Evolutionary conservation across 2,329 filamentous ascomycete species (phyloP), one percentile per base, ranked within the genome.

Genomic region (Aplosporella prunicola): DNA sequence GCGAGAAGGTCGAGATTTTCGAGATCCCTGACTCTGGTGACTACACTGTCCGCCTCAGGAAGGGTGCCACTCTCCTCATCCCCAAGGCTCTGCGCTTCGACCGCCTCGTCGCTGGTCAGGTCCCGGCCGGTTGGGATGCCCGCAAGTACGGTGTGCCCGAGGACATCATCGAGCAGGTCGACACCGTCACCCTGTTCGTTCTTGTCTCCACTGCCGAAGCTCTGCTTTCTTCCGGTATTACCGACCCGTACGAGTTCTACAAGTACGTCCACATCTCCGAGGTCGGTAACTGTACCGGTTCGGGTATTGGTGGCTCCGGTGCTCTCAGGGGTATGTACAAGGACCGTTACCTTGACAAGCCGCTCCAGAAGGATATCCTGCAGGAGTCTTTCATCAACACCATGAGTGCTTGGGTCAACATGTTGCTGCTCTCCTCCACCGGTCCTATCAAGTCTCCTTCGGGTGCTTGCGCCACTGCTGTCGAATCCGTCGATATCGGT

Each of bases 361-460:
- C 89, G 39, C 76, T 98, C 33, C 93, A 98, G 66, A 98, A 96
- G 67, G 91, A 98, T 57, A 95, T 98, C 58, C 75, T 98, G 10
- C 93, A 98, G 59, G 91, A 98, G 66, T 96, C 91, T 9, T 98
- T 98, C 72, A 96, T 98, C 75, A 98, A 98, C 73, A 98, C 91
- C 39, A 98, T 98, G 89, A 82, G 85, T 51, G 91, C 91, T 11
- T 98, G 91, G 91, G 88, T 98, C 41, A 98, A 98, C 72, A 98
- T 98, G 91, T 71, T 98, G 65, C 71, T 98, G 46, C 71, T 98
- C 46, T 98, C 91, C 4, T 96, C 91, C 5, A 96, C 91, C 35
- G 91, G 91, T 49, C 86, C 91, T 27, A 96, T 98, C 73, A 95
- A 96, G 73, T 96, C 93, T 1, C 91, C 91, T 3, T 91, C 96